phyloP scores from a whole-genome alignment of 2,329 filamentous ascomycete genomes.

The Pyricularia pennisetigena region DNA sequence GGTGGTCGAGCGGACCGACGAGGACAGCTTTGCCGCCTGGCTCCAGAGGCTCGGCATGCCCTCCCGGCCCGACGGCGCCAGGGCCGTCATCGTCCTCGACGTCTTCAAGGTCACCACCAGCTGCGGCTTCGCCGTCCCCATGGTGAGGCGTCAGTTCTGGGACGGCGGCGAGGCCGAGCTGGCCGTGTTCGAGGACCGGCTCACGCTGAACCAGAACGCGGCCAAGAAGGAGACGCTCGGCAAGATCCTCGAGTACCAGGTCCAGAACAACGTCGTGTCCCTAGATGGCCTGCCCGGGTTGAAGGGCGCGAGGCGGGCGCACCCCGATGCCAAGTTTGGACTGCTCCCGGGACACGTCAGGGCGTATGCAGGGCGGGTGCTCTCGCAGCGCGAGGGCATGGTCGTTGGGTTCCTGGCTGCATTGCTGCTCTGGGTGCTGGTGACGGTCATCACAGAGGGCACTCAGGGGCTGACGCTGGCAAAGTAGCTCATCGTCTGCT shows the following conservation, averaged over 20 bases:
- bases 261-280: slow-evolving; percentile 7
- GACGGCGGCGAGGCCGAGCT: slow-evolving; percentile 19
- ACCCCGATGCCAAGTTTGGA: slow-evolving; percentile 30
- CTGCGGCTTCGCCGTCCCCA: slow-evolving; percentile 56
- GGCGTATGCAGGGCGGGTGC: background rate
- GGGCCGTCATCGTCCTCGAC: slow-evolving; percentile 51
- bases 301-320: slow-evolving; percentile 33
- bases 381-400: background rate
- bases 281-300: slow-evolving; percentile 33
- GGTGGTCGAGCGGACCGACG: slow-evolving; percentile 49
- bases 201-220: slow-evolving; percentile 44
- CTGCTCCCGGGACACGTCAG: slow-evolving; percentile 31
- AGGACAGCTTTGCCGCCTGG: slow-evolving; percentile 31
- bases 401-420: background rate
- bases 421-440: background rate
- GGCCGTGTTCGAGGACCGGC: slow-evolving; percentile 40
- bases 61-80: slow-evolving; percentile 30
- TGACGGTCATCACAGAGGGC: background rate
- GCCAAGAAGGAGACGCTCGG: slow-evolving; percentile 37
- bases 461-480: background rate
- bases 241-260: slow-evolving; percentile 21
- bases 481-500: background rate
- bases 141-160: slow-evolving; percentile 29
- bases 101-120: slow-evolving; percentile 58
- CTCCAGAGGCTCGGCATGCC: slow-evolving; percentile 31